Evolutionary conservation across 2,329 filamentous ascomycete genomes (phyloP).

Genomic region (Dactylonectria macrodidyma): DNA sequence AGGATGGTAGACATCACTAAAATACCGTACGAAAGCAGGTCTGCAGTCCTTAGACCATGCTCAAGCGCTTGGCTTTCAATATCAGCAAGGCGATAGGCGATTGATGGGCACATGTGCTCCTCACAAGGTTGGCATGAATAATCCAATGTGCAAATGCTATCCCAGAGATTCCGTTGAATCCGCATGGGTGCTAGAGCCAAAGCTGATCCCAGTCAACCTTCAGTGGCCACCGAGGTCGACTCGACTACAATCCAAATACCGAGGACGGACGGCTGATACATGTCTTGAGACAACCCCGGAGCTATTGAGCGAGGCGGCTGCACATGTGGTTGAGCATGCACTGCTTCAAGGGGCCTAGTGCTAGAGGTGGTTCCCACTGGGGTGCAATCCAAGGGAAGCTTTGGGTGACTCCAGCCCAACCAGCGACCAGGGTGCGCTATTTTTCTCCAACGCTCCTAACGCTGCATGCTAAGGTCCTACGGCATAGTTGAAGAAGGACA

Average conservation of each 20-base stretch:
- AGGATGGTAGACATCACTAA: slow-evolving; percentile 15
- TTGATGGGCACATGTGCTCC: not conserved
- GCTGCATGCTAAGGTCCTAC: slow-evolving; percentile 25
- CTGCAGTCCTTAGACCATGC: slow-evolving; percentile 7
- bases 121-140: not conserved
- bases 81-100: not conserved
- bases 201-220: slow-evolving; percentile 9
- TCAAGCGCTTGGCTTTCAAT: not conserved
- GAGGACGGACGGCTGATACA: slow-evolving; percentile 11
- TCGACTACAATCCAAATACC: not conserved
- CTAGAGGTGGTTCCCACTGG: not conserved
- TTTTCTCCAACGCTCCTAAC: slow-evolving; percentile 35
- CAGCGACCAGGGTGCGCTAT: slow-evolving; percentile 34
- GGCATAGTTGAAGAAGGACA: slow-evolving; percentile 21
- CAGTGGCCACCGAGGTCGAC: not conserved
- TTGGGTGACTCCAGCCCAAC: slow-evolving; percentile 15
- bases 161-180: not conserved
- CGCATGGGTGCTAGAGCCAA: not conserved
- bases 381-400: slow-evolving; percentile 8
- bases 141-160: not conserved
- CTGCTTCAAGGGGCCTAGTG: slow-evolving; percentile 19
- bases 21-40: not conserved
- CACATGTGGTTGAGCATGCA: not conserved
- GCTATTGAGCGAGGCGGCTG: slow-evolving; percentile 2
- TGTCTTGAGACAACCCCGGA: slow-evolving; percentile 16